Evolutionary conservation across 2,329 filamentous ascomycete genomes (phyloP).

Genomic region (Colletotrichum melonis): DNA sequence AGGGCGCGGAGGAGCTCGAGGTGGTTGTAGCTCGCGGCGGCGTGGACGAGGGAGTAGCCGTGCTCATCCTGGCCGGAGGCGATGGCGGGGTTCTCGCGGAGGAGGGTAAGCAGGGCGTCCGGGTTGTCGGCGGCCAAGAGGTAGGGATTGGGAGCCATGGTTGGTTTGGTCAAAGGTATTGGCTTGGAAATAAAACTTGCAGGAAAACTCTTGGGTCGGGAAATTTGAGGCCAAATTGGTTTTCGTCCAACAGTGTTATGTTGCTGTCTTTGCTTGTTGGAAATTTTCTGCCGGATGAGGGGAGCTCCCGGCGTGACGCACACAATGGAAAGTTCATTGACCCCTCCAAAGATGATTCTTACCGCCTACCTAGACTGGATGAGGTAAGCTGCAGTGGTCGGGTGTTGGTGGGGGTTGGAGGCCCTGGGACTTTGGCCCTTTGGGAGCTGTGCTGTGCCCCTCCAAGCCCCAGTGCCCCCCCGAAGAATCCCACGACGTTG

Average conservation of each 20-base stretch:
- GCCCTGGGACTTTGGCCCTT: background rate
- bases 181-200: background rate
- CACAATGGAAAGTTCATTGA: background rate
- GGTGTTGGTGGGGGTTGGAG: background rate
- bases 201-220: background rate
- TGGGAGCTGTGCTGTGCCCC: constrained; percentile 11
- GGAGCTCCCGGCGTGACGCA: constrained; percentile 34
- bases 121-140: constrained; percentile 87
- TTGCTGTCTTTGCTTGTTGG: background rate
- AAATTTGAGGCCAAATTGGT: constrained; percentile 22
- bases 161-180: background rate
- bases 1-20: constrained; percentile 81
- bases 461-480: background rate
- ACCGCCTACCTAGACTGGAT: constrained; percentile 16
- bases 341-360: background rate
- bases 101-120: constrained; percentile 76
- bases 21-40: constrained; percentile 92
- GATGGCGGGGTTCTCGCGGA: constrained; percentile 79
- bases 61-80: constrained; percentile 87
- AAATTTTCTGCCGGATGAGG: constrained; percentile 36
- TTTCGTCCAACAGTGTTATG: background rate
- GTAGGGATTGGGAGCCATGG: constrained; percentile 72
- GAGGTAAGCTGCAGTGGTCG: background rate
- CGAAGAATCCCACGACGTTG: background rate
- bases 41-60: constrained; percentile 94